Conservation (phyloP, 331 rosid species). For the Dryas integrifolia region DNA sequence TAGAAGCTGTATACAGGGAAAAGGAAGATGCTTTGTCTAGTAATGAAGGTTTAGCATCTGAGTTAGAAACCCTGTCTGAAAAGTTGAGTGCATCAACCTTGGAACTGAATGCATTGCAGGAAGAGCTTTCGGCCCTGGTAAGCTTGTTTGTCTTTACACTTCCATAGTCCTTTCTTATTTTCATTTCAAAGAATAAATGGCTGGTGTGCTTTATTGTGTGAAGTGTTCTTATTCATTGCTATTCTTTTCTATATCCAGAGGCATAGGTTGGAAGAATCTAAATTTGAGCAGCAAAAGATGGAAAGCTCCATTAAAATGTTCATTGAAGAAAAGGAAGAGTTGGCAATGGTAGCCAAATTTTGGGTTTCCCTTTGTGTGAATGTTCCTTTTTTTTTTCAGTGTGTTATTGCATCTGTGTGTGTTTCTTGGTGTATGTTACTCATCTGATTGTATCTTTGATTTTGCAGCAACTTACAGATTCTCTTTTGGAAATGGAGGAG, state of each 20-base stretch:
- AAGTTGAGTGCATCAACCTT: constrained; percentile 46
- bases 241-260: constrained; percentile 44
- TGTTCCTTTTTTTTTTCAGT: too few species aligned
- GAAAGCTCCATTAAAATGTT: constrained; percentile 50
- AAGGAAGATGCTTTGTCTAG: constrained; percentile 54
- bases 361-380: constrained; percentile 14
- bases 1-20: constrained; percentile 44
- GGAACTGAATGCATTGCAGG: constrained; percentile 49
- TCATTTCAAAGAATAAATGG: background rate
- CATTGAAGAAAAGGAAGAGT: constrained; percentile 78
- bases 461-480: constrained; percentile 77
- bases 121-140: constrained; percentile 69
- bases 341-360: constrained; percentile 60
- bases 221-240: constrained; percentile 5
- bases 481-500: constrained; percentile 90
- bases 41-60: constrained; percentile 57
- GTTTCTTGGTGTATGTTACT: constrained; percentile 25
- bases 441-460: constrained; percentile 26
- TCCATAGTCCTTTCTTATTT: background rate
- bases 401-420: background rate
- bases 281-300: constrained; percentile 47
- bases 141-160: constrained; percentile 33
- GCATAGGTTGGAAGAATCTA: constrained; percentile 60
- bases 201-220: background rate
- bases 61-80: constrained; percentile 55